Evolutionary conservation across 257 asterid genomes (phyloP).

Genomic region (Jaltomata sinuosa): DNA sequence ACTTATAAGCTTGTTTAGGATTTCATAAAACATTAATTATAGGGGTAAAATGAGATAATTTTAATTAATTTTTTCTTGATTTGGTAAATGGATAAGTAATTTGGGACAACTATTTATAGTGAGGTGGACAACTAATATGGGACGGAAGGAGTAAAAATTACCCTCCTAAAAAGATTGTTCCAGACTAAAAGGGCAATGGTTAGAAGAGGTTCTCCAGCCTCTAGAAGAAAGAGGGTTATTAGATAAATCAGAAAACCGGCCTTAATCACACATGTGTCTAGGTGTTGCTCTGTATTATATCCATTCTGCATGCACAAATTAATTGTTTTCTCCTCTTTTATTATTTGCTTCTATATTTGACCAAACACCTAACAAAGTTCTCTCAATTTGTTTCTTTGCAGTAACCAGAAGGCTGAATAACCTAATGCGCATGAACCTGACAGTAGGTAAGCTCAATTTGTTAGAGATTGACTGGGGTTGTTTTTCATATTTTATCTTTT

Average conservation of each 20-base stretch:
- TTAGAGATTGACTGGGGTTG: not conserved
- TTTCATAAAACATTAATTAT: no score
- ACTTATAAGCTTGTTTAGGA: no score
- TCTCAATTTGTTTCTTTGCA: slow-evolving; percentile 21
- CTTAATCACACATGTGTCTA: not conserved
- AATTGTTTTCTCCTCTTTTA: not conserved
- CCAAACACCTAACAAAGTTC: not conserved
- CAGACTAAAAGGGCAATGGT: not conserved
- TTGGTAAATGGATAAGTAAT: no score
- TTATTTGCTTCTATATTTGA: not conserved
- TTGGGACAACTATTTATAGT: no score
- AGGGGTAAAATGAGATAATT: no score
- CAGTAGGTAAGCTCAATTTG: slow-evolving; percentile 29
- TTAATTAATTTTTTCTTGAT: no score
- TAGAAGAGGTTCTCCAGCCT: not conserved
- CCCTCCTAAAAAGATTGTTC: not conserved
- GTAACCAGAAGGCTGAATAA: slow-evolving; percentile 28
- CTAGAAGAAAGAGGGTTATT: not conserved
- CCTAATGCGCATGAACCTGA: slow-evolving; percentile 14
- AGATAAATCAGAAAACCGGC: not conserved
- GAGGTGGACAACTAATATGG: no score
- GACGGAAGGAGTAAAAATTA: no score
- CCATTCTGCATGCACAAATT: not conserved
- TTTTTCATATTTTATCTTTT: not conserved
- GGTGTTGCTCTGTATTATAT: not conserved